Percentiles rank a stretch among this genome's conserved stretches.
phyloP scores from a whole-genome alignment of 352 stramenopile genomes.

The Phytophthora tubulina region DNA sequence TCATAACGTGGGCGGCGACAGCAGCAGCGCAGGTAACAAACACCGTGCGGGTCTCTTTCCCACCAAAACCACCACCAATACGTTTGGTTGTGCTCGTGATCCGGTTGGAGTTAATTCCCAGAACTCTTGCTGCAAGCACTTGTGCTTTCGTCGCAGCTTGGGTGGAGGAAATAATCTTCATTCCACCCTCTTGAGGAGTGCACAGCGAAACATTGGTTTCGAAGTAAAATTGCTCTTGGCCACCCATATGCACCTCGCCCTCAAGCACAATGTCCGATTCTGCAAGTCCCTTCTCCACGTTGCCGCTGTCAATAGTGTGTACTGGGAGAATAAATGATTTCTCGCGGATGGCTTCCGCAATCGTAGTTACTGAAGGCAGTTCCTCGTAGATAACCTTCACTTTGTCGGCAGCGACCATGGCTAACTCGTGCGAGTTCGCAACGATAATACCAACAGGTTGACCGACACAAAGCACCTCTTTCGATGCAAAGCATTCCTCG shows the following conservation, averaged over 20 bases:
- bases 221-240: conserved; percentile 98
- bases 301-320: conserved; percentile 88
- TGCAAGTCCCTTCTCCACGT: conserved; percentile 77
- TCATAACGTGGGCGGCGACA: conserved; percentile 90
- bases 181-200: conserved; percentile 85
- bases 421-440: conserved; percentile 82
- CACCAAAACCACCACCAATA: conserved; percentile 97
- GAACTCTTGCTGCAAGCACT: conserved; percentile 88
- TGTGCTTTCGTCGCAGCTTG: conserved; percentile 96
- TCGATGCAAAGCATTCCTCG: conserved; percentile 88
- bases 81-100: conserved; percentile 95
- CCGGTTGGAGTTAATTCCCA: conserved; percentile 90
- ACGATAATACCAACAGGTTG: conserved; percentile 88
- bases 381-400: conserved; percentile 93
- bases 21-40: conserved; percentile 94
- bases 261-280: conserved; percentile 83
- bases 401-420: conserved; percentile 77
- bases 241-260: conserved; percentile 91
- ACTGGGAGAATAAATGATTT: conserved; percentile 91
- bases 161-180: conserved; percentile 95
- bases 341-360: conserved; percentile 95
- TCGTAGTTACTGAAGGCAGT: conserved; percentile 92
- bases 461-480: conserved; percentile 77
- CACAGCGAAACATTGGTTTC: conserved; percentile 91
- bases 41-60: conserved; percentile 94